Evolutionary conservation across 2,329 filamentous ascomycete species (phyloP).

Genomic region (Laburnicola sp.): DNA sequence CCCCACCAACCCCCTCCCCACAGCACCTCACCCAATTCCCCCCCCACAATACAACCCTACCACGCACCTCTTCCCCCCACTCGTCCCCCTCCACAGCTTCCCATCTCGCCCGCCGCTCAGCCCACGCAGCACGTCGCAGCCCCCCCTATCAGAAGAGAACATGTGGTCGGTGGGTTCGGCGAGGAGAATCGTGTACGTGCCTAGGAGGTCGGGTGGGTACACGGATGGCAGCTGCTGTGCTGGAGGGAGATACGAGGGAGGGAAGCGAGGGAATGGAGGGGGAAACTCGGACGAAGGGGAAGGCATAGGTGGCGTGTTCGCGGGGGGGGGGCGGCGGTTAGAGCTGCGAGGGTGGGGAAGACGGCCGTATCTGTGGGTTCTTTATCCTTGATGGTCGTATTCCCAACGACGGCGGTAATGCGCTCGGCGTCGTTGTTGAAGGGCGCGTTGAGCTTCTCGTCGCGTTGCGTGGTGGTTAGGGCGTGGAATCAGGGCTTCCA

Average conservation of each 20-base stretch:
- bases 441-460: slow-evolving; percentile 17
- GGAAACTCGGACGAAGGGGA: not conserved
- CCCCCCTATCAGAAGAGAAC: not conserved
- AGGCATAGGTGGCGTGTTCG: slow-evolving; percentile 18
- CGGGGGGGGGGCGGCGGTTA: slow-evolving; percentile 15
- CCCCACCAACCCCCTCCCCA: no score
- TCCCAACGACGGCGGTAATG: slow-evolving; percentile 15
- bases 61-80: slow-evolving; percentile 28
- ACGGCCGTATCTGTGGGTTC: not conserved
- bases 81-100: slow-evolving; percentile 17
- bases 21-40: slow-evolving; percentile 23
- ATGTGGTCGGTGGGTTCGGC: slow-evolving; percentile 15
- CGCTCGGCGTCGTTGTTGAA: slow-evolving; percentile 17
- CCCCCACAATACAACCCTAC: slow-evolving; percentile 26
- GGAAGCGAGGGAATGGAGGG: not conserved
- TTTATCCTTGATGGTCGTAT: not conserved
- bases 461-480: slow-evolving; percentile 13
- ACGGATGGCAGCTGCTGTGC: not conserved
- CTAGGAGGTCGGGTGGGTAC: slow-evolving; percentile 8
- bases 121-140: slow-evolving; percentile 13
- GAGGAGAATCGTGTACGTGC: slow-evolving; percentile 18
- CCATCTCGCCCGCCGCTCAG: slow-evolving; percentile 11
- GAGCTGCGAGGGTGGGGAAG: slow-evolving; percentile 20
- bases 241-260: no score
- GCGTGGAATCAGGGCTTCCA: slow-evolving; percentile 10